Percentiles rank a stretch among this genome's conserved stretches.
Conservation (phyloP, 345 rosid species). For the Aquilaria malaccensis region DNA sequence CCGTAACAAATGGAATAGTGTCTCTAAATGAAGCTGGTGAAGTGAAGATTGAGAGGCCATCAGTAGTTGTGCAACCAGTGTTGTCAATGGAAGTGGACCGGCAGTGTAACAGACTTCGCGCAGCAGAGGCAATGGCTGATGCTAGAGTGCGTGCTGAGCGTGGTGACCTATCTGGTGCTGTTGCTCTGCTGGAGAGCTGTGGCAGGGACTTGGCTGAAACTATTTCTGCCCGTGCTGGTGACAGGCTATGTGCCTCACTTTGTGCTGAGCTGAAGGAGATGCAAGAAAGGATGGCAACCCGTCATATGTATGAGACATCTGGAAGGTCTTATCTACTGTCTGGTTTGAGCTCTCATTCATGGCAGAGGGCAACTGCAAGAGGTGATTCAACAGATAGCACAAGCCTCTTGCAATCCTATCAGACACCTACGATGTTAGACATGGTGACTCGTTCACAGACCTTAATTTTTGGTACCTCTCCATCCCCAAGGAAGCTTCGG, state of each 20-base stretch:
- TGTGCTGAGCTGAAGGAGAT: slow-evolving; percentile 85
- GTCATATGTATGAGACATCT: slow-evolving; percentile 65
- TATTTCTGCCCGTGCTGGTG: slow-evolving; percentile 52
- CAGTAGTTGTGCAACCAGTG: slow-evolving; percentile 26
- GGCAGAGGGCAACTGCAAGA: slow-evolving; percentile 97
- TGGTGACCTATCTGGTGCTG: slow-evolving; percentile 62
- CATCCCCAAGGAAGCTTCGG: slow-evolving; percentile 49
- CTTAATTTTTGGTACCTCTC: slow-evolving; percentile 40
- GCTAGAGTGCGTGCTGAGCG: slow-evolving; percentile 84
- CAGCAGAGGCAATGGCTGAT: slow-evolving; percentile 84
- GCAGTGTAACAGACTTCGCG: slow-evolving; percentile 73
- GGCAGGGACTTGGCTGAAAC: slow-evolving; percentile 44
- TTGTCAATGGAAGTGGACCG: slow-evolving; percentile 89
- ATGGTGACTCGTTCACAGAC: slow-evolving; percentile 96
- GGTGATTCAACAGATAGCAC: slow-evolving; percentile 75
- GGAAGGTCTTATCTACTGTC: slow-evolving; percentile 94
- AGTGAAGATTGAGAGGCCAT: slow-evolving; percentile 54
- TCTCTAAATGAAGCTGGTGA: slow-evolving; percentile 33
- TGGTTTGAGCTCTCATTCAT: slow-evolving; percentile 92
- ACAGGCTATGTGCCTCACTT: slow-evolving; percentile 55
- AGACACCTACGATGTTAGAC: slow-evolving; percentile 86
- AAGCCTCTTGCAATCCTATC: slow-evolving; percentile 71
- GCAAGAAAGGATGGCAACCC: slow-evolving; percentile 91
- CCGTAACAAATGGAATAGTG: slow-evolving; percentile 52
- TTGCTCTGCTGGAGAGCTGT: slow-evolving; percentile 60